Percentiles rank a stretch among this genome's conserved stretches.
phyloP scores from a whole-genome alignment of 1,284 basidiomycete genomes.

The Fistulinella cinereoalba region DNA sequence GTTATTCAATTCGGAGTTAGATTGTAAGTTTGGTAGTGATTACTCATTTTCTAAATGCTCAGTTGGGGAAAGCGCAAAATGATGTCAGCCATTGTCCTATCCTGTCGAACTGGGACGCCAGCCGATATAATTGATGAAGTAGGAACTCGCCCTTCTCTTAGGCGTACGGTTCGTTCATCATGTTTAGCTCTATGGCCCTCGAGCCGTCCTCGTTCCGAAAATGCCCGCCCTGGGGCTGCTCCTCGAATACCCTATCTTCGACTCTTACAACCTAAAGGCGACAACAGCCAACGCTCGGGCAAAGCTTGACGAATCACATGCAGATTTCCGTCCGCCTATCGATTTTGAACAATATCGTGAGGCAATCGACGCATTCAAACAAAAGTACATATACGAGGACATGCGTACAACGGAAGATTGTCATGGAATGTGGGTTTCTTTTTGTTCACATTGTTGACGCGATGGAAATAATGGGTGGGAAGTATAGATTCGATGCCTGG shows the following conservation, averaged over 20 bases:
- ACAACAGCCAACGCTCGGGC: slow-evolving; percentile 52
- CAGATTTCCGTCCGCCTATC: slow-evolving; percentile 62
- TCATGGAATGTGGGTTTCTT: slow-evolving; percentile 66
- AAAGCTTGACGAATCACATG: slow-evolving; percentile 48
- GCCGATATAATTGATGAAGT: slow-evolving; percentile 72
- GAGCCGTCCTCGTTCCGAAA: slow-evolving; percentile 88
- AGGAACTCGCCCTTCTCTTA: slow-evolving; percentile 2
- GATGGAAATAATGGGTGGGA: too few relatives aligned
- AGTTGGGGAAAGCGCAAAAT: slow-evolving; percentile 80
- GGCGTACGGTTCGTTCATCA: not conserved
- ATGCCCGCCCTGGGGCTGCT: slow-evolving; percentile 94
- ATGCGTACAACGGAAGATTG: slow-evolving; percentile 84
- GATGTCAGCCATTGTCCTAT: slow-evolving; percentile 85
- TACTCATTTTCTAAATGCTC: too few relatives aligned
- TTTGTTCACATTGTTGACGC: too few relatives aligned
- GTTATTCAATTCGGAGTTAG: slow-evolving; percentile 14
- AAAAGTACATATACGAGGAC: slow-evolving; percentile 77
- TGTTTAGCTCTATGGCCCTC: slow-evolving; percentile 66
- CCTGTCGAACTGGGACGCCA: slow-evolving; percentile 74
- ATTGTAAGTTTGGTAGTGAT: too few relatives aligned
- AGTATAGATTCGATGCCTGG: slow-evolving; percentile 73
- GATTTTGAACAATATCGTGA: slow-evolving; percentile 67
- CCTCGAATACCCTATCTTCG: slow-evolving; percentile 90
- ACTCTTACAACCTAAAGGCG: slow-evolving; percentile 73
- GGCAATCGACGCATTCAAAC: slow-evolving; percentile 77